Evolutionary conservation across 495 filamentous ascomycete species (phyloP).

Genomic region (Penicillium robsamsonii): DNA sequence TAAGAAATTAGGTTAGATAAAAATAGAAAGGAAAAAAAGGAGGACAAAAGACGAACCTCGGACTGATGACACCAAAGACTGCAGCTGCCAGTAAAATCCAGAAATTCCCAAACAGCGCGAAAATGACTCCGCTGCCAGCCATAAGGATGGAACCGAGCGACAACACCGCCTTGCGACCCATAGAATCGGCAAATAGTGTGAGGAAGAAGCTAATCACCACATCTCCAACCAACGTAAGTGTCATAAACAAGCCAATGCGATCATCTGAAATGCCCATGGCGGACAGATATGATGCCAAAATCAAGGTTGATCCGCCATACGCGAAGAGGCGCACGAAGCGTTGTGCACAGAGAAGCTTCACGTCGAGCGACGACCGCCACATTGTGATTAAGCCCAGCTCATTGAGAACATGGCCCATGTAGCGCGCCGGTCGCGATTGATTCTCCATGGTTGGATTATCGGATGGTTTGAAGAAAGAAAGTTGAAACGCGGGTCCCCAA

Average conservation of each 20-base stretch:
- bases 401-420: slow-evolving; percentile 21
- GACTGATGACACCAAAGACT: slow-evolving; percentile 79
- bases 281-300: slow-evolving; percentile 69
- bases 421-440: neutral
- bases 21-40: slow-evolving; percentile 9
- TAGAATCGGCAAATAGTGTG: slow-evolving; percentile 69
- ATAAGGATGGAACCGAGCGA: slow-evolving; percentile 66
- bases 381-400: slow-evolving; percentile 43
- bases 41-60: slow-evolving; percentile 44
- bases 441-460: neutral
- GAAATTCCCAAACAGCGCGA: slow-evolving; percentile 66
- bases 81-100: slow-evolving; percentile 73
- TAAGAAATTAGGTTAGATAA: slow-evolving; percentile 27
- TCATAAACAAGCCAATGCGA: slow-evolving; percentile 88
- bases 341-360: slow-evolving; percentile 69
- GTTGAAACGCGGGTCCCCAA: neutral
- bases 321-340: slow-evolving; percentile 78
- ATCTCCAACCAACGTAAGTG: slow-evolving; percentile 77
- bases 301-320: slow-evolving; percentile 71
- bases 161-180: slow-evolving; percentile 71
- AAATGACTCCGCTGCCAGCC: slow-evolving; percentile 64
- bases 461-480: neutral
- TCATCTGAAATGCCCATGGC: slow-evolving; percentile 63
- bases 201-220: slow-evolving; percentile 72
- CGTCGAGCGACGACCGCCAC: slow-evolving; percentile 53